Percentiles rank a stretch among this genome's conserved stretches.
Conservation (phyloP, 2,329 filamentous ascomycete species). For the Aspergillus glaucus region DNA sequence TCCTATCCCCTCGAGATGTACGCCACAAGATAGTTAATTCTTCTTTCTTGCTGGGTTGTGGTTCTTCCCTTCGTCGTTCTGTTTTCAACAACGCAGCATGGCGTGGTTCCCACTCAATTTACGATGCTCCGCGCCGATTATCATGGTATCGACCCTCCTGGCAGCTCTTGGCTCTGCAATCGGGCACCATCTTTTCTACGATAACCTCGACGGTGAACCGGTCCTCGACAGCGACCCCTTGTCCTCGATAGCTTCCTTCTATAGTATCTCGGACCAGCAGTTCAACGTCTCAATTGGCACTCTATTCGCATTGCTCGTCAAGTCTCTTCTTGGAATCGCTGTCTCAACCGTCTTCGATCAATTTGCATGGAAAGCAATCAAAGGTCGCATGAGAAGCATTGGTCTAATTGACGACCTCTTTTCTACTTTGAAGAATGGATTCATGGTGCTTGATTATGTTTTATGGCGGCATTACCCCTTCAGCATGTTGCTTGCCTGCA, state of each 20-base stretch:
- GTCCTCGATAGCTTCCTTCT: too few relatives aligned
- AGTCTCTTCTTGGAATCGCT: neutral
- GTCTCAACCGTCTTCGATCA: neutral
- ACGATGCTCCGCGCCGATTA: neutral
- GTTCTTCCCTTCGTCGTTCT: too few relatives aligned
- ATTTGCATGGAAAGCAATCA: neutral
- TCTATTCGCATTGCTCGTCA: neutral
- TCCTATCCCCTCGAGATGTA: too few relatives aligned
- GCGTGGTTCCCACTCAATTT: neutral
- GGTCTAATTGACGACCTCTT: neutral
- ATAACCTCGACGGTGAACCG: neutral
- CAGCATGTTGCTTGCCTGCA: neutral
- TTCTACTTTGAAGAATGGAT: neutral
- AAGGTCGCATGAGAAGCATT: neutral
- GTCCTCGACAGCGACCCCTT: neutral
- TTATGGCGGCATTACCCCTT: neutral
- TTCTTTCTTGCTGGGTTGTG: too few relatives aligned
- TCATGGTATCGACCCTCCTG: neutral
- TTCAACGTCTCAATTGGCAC: neutral
- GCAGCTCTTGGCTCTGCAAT: neutral
- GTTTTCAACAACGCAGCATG: neutral
- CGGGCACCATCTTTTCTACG: neutral
- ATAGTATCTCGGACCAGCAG: neutral
- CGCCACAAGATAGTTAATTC: too few relatives aligned
- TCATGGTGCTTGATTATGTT: neutral